These are phyloP conservation scores for Candida orba DNA, from an alignment of 805 yeast genomes.

Conservation along the genomic window DNA sequence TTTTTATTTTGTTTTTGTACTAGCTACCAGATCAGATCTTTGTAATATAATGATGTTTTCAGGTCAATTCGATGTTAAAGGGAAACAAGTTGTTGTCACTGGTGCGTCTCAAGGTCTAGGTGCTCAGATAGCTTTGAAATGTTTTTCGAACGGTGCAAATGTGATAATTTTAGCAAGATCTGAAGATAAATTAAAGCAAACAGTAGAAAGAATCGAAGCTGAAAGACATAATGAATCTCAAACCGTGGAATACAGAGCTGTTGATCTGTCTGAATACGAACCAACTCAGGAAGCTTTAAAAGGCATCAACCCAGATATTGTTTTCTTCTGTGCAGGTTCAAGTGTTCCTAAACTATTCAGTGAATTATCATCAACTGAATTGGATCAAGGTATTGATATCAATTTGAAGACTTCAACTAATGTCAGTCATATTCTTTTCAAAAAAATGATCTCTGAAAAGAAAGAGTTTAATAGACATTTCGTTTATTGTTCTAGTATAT, in stretches of 20 bases:
- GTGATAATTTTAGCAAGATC: conserved; percentile 78
- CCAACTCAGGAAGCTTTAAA: conserved; percentile 41
- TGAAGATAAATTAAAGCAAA: conserved; percentile 44
- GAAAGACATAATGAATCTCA: conserved; percentile 21
- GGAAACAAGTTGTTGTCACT: conserved; percentile 60
- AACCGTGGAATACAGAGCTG: conserved; percentile 34
- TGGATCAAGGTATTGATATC: conserved; percentile 53
- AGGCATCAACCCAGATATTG: conserved; percentile 53
- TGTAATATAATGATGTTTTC: too few relatives aligned
- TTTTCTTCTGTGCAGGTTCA: conserved; percentile 84
- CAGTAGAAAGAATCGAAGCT: conserved; percentile 38
- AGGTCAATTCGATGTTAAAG: conserved; percentile 20
- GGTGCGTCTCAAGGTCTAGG: conserved; percentile 98
- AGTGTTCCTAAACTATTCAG: conserved; percentile 72
- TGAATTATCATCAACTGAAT: conserved; percentile 53
- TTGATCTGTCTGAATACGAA: conserved; percentile 58
- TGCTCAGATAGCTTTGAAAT: conserved; percentile 58
- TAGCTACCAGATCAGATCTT: too few relatives aligned
- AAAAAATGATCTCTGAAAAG: conserved; percentile 26
- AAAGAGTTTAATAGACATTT: conserved; percentile 38
- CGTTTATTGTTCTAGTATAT: conserved; percentile 65
- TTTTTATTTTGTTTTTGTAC: background rate
- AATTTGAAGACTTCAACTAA: conserved; percentile 73
- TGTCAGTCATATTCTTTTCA: conserved; percentile 58
- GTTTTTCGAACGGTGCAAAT: conserved; percentile 48